A percentile compares a stretch with the other conserved stretches of the same genome.
Conservation (phyloP, 2,329 filamentous ascomycete genomes). For the Ceratocystis papillata region DNA sequence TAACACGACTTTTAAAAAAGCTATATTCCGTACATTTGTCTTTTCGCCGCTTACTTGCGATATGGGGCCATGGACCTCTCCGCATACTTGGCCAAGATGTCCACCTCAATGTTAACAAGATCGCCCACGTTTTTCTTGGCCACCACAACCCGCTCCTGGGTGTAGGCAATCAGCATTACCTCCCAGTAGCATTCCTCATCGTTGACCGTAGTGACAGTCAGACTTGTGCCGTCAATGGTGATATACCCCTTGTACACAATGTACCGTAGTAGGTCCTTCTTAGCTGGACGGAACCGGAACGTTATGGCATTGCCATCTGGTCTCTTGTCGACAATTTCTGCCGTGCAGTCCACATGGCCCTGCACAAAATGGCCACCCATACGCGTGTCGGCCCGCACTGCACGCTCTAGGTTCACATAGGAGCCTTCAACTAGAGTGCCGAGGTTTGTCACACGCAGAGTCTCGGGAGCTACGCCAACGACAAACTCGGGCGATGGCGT, state of each 20-base stretch:
- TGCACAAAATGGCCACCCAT: constrained; percentile 99
- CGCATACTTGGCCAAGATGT: constrained; percentile 75
- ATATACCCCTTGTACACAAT: constrained; percentile 95
- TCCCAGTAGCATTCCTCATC: constrained; percentile 77
- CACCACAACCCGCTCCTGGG: constrained; percentile 81
- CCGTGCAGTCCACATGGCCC: constrained; percentile 88
- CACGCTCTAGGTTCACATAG: constrained; percentile 83
- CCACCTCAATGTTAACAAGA: constrained; percentile 83
- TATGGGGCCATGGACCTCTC: constrained; percentile 83
- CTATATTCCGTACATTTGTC: neutral
- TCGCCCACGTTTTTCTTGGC: constrained; percentile 69
- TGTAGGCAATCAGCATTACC: constrained; percentile 96
- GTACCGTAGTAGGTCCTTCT: constrained; percentile 63
- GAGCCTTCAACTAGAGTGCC: constrained; percentile 56
- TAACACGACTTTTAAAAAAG: neutral
- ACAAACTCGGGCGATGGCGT: constrained; percentile 52
- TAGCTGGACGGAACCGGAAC: constrained; percentile 66
- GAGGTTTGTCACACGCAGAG: constrained; percentile 90
- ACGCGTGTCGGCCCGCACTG: constrained; percentile 78
- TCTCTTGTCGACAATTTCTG: constrained; percentile 58
- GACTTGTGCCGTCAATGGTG: constrained; percentile 82
- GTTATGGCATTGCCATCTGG: constrained; percentile 85
- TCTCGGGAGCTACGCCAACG: constrained; percentile 90
- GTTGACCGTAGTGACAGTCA: constrained; percentile 81
- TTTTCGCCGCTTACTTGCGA: constrained; percentile 23